phyloP scores from a whole-genome alignment of 1,284 basidiomycete genomes.

The Malassezia pachydermatis region DNA sequence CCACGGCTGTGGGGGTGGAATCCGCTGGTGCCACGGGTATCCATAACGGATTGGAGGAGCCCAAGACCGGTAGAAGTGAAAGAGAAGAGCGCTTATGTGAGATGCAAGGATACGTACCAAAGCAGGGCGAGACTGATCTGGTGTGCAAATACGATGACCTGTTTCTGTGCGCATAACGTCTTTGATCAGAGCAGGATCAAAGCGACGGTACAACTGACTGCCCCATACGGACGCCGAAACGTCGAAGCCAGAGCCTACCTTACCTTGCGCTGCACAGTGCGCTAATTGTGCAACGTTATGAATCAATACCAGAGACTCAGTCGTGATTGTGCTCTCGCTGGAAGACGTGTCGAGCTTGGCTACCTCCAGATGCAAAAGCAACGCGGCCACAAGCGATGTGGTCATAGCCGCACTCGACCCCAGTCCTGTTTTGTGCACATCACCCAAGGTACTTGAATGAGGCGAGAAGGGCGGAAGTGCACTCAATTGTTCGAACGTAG shows the following conservation, averaged over 20 bases:
- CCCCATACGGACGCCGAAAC: constrained; percentile 89
- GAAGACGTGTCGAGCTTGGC: constrained; percentile 50
- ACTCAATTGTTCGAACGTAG: constrained; percentile 44
- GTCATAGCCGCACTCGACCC: constrained; percentile 94
- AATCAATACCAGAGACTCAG: constrained; percentile 50
- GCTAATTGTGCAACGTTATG: constrained; percentile 93
- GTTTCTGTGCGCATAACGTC: constrained; percentile 14
- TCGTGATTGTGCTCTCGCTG: constrained; percentile 14
- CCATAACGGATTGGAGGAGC: constrained; percentile 39
- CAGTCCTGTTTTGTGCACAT: constrained; percentile 94
- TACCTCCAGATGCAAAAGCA: constrained; percentile 67
- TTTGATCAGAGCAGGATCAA: constrained; percentile 56
- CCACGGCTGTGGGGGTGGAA: constrained; percentile 8
- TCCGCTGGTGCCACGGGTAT: constrained; percentile 20
- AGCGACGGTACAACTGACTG: constrained; percentile 83
- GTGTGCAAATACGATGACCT: not conserved
- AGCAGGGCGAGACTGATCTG: too few species aligned
- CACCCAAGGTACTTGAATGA: constrained; percentile 51
- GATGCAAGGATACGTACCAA: too few species aligned
- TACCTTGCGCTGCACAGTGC: constrained; percentile 94
- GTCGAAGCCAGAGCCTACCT: constrained; percentile 95
- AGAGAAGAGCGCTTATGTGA: not conserved
- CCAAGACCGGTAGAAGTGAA: constrained; percentile 23
- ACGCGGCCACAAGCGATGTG: constrained; percentile 77
- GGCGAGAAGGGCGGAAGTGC: constrained; percentile 62